Conservation (phyloP, 2,329 filamentous ascomycete genomes). For the Colletotrichum kahawae region DNA sequence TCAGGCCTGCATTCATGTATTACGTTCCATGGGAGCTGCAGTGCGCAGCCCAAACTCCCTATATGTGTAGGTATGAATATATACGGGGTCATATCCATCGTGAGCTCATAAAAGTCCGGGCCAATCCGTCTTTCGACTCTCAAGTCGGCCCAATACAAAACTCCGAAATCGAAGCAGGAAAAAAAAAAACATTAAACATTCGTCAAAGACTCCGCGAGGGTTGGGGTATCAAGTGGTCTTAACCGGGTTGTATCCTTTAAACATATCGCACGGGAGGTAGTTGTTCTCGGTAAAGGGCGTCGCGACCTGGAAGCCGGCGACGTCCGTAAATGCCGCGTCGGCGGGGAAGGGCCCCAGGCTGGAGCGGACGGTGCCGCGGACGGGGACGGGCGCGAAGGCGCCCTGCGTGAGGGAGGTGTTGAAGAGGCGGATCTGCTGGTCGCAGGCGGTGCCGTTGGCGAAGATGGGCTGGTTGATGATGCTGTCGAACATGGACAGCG, state of each 20-base stretch:
- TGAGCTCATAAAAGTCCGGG: not conserved
- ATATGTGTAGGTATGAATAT: not conserved
- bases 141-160: not conserved
- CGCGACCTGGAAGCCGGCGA: slow-evolving; percentile 17
- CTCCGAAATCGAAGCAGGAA: not conserved
- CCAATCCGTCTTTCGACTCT: not conserved
- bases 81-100: not conserved
- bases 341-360: slow-evolving; percentile 30
- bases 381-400: slow-evolving; percentile 29
- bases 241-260: slow-evolving; percentile 19
- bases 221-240: slow-evolving; percentile 19
- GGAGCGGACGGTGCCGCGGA: slow-evolving; percentile 27
- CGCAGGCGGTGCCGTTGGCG: slow-evolving; percentile 43
- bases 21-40: not conserved
- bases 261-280: slow-evolving; percentile 23
- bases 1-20: not conserved
- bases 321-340: not conserved
- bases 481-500: slow-evolving; percentile 50
- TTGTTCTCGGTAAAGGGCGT: slow-evolving; percentile 26
- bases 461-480: slow-evolving; percentile 60
- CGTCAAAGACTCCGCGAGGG: not conserved
- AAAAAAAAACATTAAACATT: not conserved
- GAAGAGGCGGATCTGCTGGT: slow-evolving; percentile 49
- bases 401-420: slow-evolving; percentile 46
- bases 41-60: not conserved